Percentiles rank a stretch among this genome's conserved stretches.
Conservation (phyloP, 2,329 filamentous ascomycete genomes). For the Fusarium oxysporum region DNA sequence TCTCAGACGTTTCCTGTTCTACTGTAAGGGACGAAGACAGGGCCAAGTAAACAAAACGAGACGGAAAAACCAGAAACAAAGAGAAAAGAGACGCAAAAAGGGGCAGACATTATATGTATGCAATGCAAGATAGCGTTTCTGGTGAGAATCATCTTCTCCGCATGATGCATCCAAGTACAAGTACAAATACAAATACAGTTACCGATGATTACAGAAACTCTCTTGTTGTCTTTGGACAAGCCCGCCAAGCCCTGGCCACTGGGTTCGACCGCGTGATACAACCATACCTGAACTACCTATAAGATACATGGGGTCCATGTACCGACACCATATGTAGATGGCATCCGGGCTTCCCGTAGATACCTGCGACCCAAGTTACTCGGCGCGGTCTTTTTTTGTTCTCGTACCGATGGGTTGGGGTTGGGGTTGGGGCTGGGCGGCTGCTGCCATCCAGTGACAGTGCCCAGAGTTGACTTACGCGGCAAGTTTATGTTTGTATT, state of each 20-base stretch:
- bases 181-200: background rate
- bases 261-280: conserved; percentile 25
- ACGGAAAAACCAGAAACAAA: background rate
- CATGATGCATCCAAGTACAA: background rate
- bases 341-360: background rate
- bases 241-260: conserved; percentile 27
- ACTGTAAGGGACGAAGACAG: background rate
- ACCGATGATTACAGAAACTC: background rate
- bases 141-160: conserved; percentile 7
- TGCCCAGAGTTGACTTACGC: conserved; percentile 17
- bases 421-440: conserved; percentile 3
- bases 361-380: conserved; percentile 17
- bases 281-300: background rate
- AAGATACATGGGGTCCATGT: conserved; percentile 4
- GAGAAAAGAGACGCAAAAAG: background rate
- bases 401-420: conserved; percentile 21
- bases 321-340: background rate
- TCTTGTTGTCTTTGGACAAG: conserved; percentile 10
- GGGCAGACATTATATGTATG: background rate
- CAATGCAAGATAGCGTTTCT: conserved; percentile 5
- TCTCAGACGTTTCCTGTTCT: conserved; percentile 17
- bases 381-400: conserved; percentile 2
- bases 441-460: conserved; percentile 24
- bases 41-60: conserved; percentile 23
- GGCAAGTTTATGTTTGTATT: conserved; percentile 2